Evolutionary conservation across 345 rosid genomes (phyloP), one percentile per base, ranked within the genome.

Genomic region (Euclidium syriacum): DNA sequence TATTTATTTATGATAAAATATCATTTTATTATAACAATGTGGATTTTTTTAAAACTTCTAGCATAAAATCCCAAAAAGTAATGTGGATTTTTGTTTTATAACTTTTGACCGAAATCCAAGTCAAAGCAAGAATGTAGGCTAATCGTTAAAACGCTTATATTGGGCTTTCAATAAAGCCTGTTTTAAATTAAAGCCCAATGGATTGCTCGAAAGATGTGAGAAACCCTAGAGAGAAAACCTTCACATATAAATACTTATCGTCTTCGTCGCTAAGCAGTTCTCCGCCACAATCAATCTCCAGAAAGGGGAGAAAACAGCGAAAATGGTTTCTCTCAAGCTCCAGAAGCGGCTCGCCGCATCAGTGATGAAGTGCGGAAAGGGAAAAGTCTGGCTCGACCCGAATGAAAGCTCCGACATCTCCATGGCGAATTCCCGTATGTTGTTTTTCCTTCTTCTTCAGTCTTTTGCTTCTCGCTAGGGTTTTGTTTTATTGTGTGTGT

Each of bases 331-430:
- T 3, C 60, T 73, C 7, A 66, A 73, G 73, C 48, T 67, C 52
- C 77, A 73, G 73, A 66, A 73, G 64, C 68, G 77, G 57, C 73
- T 73, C 58, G 73, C 73, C 57, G 73, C 73, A 25, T 67, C 68
- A 16, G 77, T 73, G 55, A 61, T 73, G 68, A 67, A 66, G 68
- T 73, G 77, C 54, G 77, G 77, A 16, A 73, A 66, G 59, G 73
- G 73, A 0, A 73, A 73, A 60, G 77, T 73, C 2, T 73, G 73
- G 77, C 77, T 73, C 29, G 77, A 73, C 33, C 77, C 77, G 0
- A 73, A 73, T 9, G 77, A 73, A 67, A 40, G 43, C 54, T 44
- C 55, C 49, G 77, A 73, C 10, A 73, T 73, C 64, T 53, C 77
- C 68, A 73, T 73, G 77, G 73, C 73, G 10, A 73, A 73, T 29